A percentile compares a stretch with the other conserved stretches of the same genome.
Conservation (phyloP, 1,139 yeast genomes). For the Taphrina populina region DNA sequence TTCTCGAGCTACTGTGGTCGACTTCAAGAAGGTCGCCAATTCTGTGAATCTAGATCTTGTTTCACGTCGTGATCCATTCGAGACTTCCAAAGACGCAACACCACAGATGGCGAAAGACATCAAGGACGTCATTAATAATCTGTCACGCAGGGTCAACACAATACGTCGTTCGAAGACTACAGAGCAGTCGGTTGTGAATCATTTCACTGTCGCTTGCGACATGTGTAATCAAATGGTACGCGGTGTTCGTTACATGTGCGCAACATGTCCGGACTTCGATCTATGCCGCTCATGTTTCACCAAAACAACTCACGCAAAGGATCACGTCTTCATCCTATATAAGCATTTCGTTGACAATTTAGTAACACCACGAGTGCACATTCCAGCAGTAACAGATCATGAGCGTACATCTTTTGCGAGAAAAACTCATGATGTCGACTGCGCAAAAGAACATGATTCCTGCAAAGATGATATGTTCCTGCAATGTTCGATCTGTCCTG, state of each 20-base stretch:
- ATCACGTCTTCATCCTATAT: constrained; percentile 22
- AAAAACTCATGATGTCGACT: constrained; percentile 43
- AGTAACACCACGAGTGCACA: constrained; percentile 4
- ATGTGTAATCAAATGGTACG: constrained; percentile 40
- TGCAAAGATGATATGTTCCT: constrained; percentile 37
- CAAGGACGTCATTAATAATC: not conserved
- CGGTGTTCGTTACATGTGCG: constrained; percentile 52
- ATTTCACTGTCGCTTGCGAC: constrained; percentile 35
- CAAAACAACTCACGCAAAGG: constrained; percentile 7
- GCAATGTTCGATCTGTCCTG: not conserved
- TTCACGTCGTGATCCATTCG: not conserved
- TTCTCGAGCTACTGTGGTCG: not conserved
- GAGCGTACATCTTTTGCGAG: constrained; percentile 38
- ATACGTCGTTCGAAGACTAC: not conserved
- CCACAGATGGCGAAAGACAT: constrained; percentile 8
- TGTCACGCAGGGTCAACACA: not conserved
- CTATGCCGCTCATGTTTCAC: constrained; percentile 49
- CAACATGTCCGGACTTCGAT: constrained; percentile 52
- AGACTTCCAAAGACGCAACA: constrained; percentile 2
- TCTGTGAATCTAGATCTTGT: not conserved
- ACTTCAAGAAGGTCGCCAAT: not conserved
- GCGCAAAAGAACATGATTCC: constrained; percentile 45
- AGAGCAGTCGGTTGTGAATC: not conserved
- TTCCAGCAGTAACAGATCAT: not conserved
- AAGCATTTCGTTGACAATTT: constrained; percentile 14